Evolutionary conservation across 139 green algal genomes (phyloP).

Genomic region (Pseudopediastrum boryanum): DNA sequence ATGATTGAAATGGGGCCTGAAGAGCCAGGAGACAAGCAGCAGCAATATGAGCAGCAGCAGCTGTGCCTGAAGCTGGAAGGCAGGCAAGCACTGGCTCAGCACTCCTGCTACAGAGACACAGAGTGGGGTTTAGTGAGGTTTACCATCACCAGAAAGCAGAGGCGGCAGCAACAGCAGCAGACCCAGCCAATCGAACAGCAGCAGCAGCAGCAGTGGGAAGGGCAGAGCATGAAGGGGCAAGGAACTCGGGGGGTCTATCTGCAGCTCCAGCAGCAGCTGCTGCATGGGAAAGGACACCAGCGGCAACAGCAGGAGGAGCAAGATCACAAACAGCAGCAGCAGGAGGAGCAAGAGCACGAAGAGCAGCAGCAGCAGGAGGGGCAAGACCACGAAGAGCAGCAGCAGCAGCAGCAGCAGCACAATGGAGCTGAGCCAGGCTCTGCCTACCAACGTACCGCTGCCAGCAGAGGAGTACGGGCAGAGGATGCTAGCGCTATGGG

Average conservation of each 20-base stretch:
- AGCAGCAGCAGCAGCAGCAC: constrained; percentile 17
- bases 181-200: neutral
- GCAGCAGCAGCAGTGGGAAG: neutral
- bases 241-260: neutral
- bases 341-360: no score
- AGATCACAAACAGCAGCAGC: neutral
- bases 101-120: constrained; percentile 34
- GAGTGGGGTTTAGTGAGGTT: constrained; percentile 33
- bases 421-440: no score
- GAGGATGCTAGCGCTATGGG: neutral
- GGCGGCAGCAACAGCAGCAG: constrained; percentile 5
- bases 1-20: no score
- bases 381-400: constrained; percentile 14
- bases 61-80: constrained; percentile 13
- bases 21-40: neutral
- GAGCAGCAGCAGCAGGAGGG: constrained; percentile 5
- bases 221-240: neutral
- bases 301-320: neutral
- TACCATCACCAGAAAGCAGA: constrained; percentile 9
- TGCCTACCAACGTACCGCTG: neutral
- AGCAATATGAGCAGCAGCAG: constrained; percentile 9
- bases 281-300: neutral
- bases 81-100: constrained; percentile 18
- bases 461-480: neutral
- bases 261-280: constrained; percentile 1